These are phyloP conservation scores for Fraxinus quadrangulata DNA, from an alignment of 257 asterid species.

Conservation along the genomic window DNA sequence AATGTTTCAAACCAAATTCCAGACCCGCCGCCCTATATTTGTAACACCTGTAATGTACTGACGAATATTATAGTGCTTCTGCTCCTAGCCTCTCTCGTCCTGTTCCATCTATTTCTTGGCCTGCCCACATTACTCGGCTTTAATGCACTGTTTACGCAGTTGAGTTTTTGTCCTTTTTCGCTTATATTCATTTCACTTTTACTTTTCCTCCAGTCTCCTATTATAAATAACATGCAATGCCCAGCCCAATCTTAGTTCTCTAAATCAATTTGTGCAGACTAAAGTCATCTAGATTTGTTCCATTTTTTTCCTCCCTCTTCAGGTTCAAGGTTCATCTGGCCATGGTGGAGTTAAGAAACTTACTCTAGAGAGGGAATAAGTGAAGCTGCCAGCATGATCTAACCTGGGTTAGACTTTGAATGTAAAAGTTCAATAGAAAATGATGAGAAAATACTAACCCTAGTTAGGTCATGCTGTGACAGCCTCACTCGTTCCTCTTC, in stretches of 20 bases:
- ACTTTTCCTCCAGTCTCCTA: not conserved
- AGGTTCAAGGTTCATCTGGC: too few relatives aligned
- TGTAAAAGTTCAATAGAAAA: not conserved
- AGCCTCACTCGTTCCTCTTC: conserved; percentile 94
- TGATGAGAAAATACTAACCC: conserved; percentile 27
- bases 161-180: conserved; percentile 30
- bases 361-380: conserved; percentile 52
- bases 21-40: conserved; percentile 29
- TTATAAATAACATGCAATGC: conserved; percentile 1
- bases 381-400: conserved; percentile 99
- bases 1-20: not conserved
- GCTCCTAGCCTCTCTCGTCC: not conserved
- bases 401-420: conserved; percentile 39
- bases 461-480: conserved; percentile 93
- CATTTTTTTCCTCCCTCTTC: not conserved
- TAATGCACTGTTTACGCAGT: conserved; percentile 45
- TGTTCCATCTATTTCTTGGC: not conserved
- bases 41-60: conserved; percentile 24
- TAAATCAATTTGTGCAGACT: not conserved
- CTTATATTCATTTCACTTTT: not conserved
- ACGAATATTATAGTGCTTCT: not conserved
- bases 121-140: conserved; percentile 34
- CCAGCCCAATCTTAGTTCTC: not conserved
- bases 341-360: conserved; percentile 23
- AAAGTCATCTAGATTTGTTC: not conserved